Conservation (phyloP, 2,329 filamentous ascomycete genomes). For the Talaromyces sp. region DNA sequence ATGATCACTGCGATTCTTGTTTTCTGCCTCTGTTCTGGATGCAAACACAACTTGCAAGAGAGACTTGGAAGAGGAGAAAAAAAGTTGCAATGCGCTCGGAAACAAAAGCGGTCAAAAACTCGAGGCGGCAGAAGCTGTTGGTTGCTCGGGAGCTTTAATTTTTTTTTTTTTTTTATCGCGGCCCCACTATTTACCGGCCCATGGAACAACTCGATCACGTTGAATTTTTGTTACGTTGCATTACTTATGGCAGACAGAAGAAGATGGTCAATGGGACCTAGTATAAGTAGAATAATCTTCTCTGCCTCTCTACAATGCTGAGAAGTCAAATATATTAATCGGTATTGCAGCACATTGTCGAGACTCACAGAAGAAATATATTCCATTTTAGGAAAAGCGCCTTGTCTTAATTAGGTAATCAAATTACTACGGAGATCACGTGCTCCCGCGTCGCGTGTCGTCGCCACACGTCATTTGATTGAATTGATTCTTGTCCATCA, state of each 20-base stretch:
- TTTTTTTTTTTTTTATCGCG: slow-evolving; percentile 5
- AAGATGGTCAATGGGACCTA: too few species aligned
- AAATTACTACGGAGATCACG: not conserved
- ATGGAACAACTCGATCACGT: not conserved
- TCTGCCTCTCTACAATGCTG: not conserved
- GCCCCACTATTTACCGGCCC: slow-evolving; percentile 1
- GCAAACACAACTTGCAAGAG: not conserved
- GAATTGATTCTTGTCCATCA: not conserved
- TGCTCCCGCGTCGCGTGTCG: slow-evolving; percentile 9
- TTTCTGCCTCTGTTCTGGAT: not conserved
- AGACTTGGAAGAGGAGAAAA: slow-evolving; percentile 4
- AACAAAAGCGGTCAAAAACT: slow-evolving; percentile 9
- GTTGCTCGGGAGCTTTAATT: slow-evolving; percentile 7
- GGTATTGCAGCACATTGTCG: not conserved
- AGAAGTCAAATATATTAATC: not conserved
- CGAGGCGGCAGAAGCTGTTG: slow-evolving; percentile 2
- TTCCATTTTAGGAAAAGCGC: not conserved
- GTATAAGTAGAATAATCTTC: not conserved
- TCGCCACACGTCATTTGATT: slow-evolving; percentile 9
- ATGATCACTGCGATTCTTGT: not conserved
- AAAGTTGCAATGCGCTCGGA: slow-evolving; percentile 8
- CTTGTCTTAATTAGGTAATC: not conserved
- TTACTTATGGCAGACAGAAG: not conserved
- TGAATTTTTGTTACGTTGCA: not conserved
- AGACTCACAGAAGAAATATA: not conserved